These are phyloP conservation scores for Naganishia vishniacii DNA, from an alignment of 768 basidiomycete genomes.

Conservation along the genomic window DNA sequence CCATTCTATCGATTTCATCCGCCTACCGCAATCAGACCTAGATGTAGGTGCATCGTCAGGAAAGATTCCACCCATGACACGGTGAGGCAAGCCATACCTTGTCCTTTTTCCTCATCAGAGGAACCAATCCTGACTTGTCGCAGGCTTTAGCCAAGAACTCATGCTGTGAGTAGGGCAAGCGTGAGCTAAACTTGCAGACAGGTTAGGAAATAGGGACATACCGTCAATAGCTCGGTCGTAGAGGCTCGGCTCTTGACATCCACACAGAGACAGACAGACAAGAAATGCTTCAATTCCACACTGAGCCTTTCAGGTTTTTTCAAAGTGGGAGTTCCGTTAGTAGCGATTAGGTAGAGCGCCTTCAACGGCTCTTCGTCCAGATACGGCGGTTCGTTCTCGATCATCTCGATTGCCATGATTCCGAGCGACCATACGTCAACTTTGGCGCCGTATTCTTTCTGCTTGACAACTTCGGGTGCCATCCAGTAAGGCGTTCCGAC, in stretches of 20 bases:
- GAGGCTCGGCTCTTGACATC: conserved; percentile 91
- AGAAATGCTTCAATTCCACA: conserved; percentile 86
- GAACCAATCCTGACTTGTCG: conserved; percentile 69
- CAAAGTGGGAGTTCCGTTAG: conserved; percentile 93
- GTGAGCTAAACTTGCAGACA: neutral
- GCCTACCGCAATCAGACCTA: neutral
- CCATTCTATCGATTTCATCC: too few relatives aligned
- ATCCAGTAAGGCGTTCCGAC: conserved; percentile 99
- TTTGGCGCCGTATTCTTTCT: conserved; percentile 95
- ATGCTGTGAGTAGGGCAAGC: conserved; percentile 56
- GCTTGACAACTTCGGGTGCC: conserved; percentile 95
- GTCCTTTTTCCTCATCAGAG: conserved; percentile 54
- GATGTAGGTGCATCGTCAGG: too few relatives aligned
- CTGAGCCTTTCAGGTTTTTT: conserved; percentile 92
- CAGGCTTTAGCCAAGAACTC: conserved; percentile 89
- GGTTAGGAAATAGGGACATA: conserved; percentile 6
- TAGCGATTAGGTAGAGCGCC: conserved; percentile 94
- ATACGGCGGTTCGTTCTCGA: conserved; percentile 94
- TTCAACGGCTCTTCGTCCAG: conserved; percentile 94
- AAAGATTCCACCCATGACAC: too few relatives aligned
- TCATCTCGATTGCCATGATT: conserved; percentile 89
- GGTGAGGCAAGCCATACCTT: too few relatives aligned
- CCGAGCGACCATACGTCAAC: conserved; percentile 97
- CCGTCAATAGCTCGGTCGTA: conserved; percentile 50
- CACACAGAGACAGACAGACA: conserved; percentile 96